A percentile compares a stretch with the other conserved stretches of the same genome.
Conservation (phyloP, 345 rosid species). For the Garcia nutans region DNA sequence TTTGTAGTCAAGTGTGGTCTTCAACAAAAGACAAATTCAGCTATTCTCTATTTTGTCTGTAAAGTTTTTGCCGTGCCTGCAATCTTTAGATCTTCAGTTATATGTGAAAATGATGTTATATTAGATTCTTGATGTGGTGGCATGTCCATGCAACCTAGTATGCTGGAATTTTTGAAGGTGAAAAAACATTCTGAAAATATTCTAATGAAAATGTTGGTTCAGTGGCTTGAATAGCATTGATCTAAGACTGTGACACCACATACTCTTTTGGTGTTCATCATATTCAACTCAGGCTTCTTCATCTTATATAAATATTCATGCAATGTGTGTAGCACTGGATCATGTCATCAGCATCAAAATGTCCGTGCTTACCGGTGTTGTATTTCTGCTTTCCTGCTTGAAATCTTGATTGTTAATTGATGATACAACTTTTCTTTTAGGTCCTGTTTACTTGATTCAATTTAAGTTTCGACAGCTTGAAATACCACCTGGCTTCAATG, state of each 20-base stretch:
- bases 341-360: neutral
- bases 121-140: neutral
- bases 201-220: too few species aligned
- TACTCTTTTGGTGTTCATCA: neutral
- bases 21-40: neutral
- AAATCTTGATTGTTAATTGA: constrained; percentile 1
- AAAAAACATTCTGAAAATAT: neutral
- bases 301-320: neutral
- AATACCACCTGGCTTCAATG: constrained; percentile 83
- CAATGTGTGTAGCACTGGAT: neutral
- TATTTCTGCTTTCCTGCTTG: constrained; percentile 2
- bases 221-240: too few species aligned
- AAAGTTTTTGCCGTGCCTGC: neutral
- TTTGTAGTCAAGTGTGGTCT: neutral
- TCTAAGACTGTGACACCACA: neutral
- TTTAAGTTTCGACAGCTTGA: constrained; percentile 92
- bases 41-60: neutral
- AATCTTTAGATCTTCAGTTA: neutral
- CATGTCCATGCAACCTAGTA: neutral
- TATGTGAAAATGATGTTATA: neutral
- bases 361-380: neutral
- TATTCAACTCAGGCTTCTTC: neutral
- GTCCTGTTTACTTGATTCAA: constrained; percentile 80
- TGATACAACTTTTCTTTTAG: constrained; percentile 33
- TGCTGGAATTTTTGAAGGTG: neutral